Base-by-base conservation (phyloP, 257 asterid species). In the Echium plantagineum region DNA sequence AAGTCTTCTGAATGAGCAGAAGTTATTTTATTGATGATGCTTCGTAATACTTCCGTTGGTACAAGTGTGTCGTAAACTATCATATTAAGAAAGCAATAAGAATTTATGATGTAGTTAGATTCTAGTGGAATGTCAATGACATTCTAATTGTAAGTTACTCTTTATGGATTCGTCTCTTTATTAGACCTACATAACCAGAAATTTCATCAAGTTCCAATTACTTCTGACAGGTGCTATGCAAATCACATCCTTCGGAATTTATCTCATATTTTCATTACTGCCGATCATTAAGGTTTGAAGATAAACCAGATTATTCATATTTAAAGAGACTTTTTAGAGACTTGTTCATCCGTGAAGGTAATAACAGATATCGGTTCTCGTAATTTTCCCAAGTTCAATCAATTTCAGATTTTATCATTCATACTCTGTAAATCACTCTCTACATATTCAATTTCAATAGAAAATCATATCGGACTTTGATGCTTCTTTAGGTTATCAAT, bases 301-400 rank as follows among this genome's bases (percentile, higher is more conserved):
- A 86, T 81, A 90, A 86, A 71, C 96, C 94, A 52, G 90, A 90
- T 71, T 90, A 90, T 74, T 87, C 97, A 57, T 90, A 90, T 79
- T 76, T 87, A 72, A 90, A 87, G 83, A 78, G 95, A 77, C 96
- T 87, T 68, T 90, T 90, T 77, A 81, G 96, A 57, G 97, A 90
- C 73, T 80, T 90, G 63, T 90, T 90, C 75, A 90, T 90, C 58
- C 95, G 98, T 63, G 96, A 87, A 85, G 96, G 96, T 90, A 82
- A 63, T 8, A 47, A 48, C 42, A 8, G 1, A 55, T 56, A 56
- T n/a, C 57, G 10, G 38, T 26, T 52, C 12, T 52, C 5, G 21
- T 60, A 7, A 28, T 66, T 17, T n/a, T 32, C n/a, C n/a, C 4
- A 17, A 17, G n/a, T 16, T 5, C 17, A 17, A 52, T 52, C 7